A percentile compares a stretch with the other conserved stretches of the same genome.
These are phyloP conservation scores for Trebouxia gelatinosa DNA, from an alignment of 163 green algal genomes.

Conservation along the genomic window DNA sequence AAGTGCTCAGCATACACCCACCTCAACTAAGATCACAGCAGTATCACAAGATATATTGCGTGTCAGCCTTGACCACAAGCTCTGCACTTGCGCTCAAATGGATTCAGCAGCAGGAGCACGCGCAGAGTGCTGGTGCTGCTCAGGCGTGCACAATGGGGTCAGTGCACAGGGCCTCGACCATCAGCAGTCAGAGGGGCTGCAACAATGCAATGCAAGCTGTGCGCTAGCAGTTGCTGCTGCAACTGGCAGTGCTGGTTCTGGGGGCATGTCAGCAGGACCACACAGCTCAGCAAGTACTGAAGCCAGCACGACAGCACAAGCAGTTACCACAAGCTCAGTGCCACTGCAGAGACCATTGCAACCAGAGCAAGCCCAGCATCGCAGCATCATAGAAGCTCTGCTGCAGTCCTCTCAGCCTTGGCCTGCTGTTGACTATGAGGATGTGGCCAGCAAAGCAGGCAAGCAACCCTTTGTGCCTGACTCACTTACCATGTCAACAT, in stretches of 20 bases:
- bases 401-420: not conserved
- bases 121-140: not conserved
- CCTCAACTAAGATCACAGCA: not conserved
- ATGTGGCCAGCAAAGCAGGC: not conserved
- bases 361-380: too few relatives aligned
- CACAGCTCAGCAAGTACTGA: not conserved
- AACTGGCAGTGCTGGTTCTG: not conserved
- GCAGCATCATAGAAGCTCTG: not conserved
- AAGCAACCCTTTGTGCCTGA: too few relatives aligned
- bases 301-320: not conserved
- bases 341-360: not conserved
- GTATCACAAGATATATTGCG: not conserved
- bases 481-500: too few relatives aligned
- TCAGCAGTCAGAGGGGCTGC: not conserved
- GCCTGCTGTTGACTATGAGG: conserved; percentile 16
- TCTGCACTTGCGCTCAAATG: not conserved
- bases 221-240: not conserved
- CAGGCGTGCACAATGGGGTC: not conserved
- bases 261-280: not conserved
- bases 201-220: not conserved
- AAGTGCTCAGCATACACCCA: not conserved
- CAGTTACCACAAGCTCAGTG: not conserved
- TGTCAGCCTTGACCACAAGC: not conserved
- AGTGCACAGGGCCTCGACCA: not conserved
- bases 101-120: not conserved